Evolutionary conservation across 1,284 basidiomycete genomes (phyloP), one percentile per base, ranked within the genome.

Genomic region (Cutaneotrichosporon curvatum): DNA sequence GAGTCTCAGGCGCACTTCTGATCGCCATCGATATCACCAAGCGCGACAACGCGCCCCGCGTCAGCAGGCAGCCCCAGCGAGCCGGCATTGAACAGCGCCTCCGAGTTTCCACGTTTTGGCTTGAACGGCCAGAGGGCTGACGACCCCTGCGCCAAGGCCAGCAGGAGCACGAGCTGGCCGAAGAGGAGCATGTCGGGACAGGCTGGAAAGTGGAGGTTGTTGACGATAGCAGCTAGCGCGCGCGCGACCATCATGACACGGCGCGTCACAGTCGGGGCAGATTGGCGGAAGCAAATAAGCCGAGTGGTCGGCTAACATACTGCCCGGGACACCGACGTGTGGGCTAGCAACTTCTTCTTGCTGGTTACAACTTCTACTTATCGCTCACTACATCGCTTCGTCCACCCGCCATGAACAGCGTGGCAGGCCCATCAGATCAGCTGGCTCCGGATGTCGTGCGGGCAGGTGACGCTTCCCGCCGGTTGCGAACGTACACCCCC

Each of bases 21-120:
- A 69, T 97, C 91, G 4, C 87, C 91, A 66, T 96, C 83, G 68
- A 89, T 92, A 73, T 98, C 94, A 23, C 89, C 94, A 62, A 91
- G 85, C 2, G 91, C 92, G 40, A 87, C 78, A 22, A 95, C 78
- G 47, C 85, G 79, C 4, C 66, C 68, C 19, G 80, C 81, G 16
- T 66, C 77, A n/a, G 75, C 74, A 32, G 78, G 77, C 16, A 98
- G 73, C 1, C 91, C 92, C 58, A 95, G 76, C 0, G 80, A 72
- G 2, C 90, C 92, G 1, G 89, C 84, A 55, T 81, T 76, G 50
- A 95, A 76, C 38, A 97, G 77, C 0, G 84, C 80, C 60, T 94
- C 92, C 44, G 83, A 81, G n/a, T 79, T 82, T 74, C 91, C 95
- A 35, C 87, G 78, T 67, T 91, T 86, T 19, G 81, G 77, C 41